Evolutionary conservation across 768 basidiomycete genomes (phyloP), one percentile per base, ranked within the genome.

Genomic region (Kwoniella bestiolae): DNA sequence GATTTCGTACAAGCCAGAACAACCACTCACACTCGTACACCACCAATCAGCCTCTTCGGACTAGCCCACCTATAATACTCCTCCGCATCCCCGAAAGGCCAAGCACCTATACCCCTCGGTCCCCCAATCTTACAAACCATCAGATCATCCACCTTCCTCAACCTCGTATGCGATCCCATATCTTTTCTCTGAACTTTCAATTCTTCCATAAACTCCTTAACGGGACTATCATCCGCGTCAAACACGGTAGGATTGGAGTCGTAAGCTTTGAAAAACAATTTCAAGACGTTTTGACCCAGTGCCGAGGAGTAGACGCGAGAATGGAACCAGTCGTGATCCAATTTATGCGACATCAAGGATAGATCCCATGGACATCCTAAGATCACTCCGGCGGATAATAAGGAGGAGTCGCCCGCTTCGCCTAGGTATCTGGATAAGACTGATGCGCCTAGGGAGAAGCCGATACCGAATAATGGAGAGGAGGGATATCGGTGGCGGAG

Each of bases 391-490:
- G 71, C 75, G 4, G 72, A 74, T 2, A 81, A 56, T 11, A 78
- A 63, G 35, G 70, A 81, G 0, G 55, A 50, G 5, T 66, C 57
- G 14, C 90, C 88, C 77, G 95, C 90, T 82, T 95, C 90, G 4
- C 90, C 92, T 56, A 94, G 82, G 80, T 96, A 96, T 67, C 91
- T 86, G 34, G 92, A 90, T 71, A 98, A 82, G 35, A 97, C 90
- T 78, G 91, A 92, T 46, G 94, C 91, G 46, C 95, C 96, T 38
- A 99, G 86, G 3, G 93, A 96, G 83, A 95, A 98, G 6, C 94
- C 92, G 9, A 96, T 81, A 14, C 91, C 95, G 18, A 95, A 81
- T 38, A 97, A 83, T 3, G 89, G 91, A 0, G 95, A 92, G 9
- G 85, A 82, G 2, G 95, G 94, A 72, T 89, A 94, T 66, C 80